Conservation (phyloP, 2,329 filamentous ascomycete genomes). For the Malbranchea zuffiana region DNA sequence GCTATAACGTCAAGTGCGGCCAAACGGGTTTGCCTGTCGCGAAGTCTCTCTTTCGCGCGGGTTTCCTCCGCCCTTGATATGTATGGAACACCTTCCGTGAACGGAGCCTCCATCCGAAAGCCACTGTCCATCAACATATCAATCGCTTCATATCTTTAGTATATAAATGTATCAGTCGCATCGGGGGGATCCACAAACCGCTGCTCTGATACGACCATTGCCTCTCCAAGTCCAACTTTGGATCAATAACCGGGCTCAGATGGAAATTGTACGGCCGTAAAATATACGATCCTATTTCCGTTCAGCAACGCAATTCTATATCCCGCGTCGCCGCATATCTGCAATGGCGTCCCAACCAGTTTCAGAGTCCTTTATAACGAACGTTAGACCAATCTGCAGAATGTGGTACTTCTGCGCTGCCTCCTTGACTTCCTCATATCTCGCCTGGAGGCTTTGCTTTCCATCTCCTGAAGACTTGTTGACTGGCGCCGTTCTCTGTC, state of each 20-base stretch:
- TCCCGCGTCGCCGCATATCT: neutral
- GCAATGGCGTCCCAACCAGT: conserved; percentile 30
- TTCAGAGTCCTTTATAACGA: conserved; percentile 46
- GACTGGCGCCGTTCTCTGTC: conserved; percentile 15
- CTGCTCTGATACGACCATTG: conserved; percentile 48
- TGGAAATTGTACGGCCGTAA: conserved; percentile 56
- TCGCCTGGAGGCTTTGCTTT: conserved; percentile 46
- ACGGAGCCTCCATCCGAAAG: conserved; percentile 49
- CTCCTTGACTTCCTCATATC: conserved; percentile 49
- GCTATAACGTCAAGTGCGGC: conserved; percentile 34
- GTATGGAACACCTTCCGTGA: conserved; percentile 49
- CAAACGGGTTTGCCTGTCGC: conserved; percentile 31
- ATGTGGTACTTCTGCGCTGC: conserved; percentile 54
- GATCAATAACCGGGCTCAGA: conserved; percentile 45
- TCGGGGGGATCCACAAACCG: conserved; percentile 24
- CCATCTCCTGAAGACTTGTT: conserved; percentile 26
- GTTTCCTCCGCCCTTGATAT: conserved; percentile 50
- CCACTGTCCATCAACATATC: conserved; percentile 50
- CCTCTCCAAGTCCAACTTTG: conserved; percentile 48
- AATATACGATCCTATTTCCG: conserved; percentile 39
- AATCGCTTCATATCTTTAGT: conserved; percentile 34
- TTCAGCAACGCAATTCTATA: conserved; percentile 2
- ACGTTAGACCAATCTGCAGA: conserved; percentile 56
- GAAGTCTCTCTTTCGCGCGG: conserved; percentile 36
- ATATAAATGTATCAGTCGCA: neutral